Base-by-base conservation (phyloP, 495 filamentous ascomycete species). In the Hypoxylon cercidicola region DNA sequence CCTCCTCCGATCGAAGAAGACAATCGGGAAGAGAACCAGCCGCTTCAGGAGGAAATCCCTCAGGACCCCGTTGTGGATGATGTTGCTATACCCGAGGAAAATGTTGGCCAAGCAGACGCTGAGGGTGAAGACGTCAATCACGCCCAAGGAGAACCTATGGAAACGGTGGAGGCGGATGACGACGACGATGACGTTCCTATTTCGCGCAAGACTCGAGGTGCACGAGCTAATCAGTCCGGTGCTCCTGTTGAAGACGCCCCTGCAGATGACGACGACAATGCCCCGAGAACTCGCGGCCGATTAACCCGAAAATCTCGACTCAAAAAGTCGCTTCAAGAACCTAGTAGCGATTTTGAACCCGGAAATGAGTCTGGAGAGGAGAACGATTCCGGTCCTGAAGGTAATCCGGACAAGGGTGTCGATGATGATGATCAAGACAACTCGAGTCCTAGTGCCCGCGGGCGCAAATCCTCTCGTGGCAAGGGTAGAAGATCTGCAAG, bases 271-370 rank as follows among this genome's bases (percentile, higher is more conserved):
- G 60, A 59, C 2, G 74, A 75, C 49, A 67, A 68, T 21, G 61
- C 54, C 34, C 39, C 66, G 64, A 56, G 66, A 73, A 44, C 74
- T 70, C 59, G 78, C 56, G 63, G 84, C 50, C 78, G 82, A 16
- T 72, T 84, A 1, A 81, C 76, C 19, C 82, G 85, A 37, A 81
- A 82, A 55, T 76, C 75, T 40, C 73, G 76, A 19, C 82, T 83
- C 64, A 82, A 89, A 70, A 84, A 84, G 49, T 84, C 82, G 21
- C 60, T 74, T 5, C 73, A 81, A 39, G 87, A 93, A 58, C 89
- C 90, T 13, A 92, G 89, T 66, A 95, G 91, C 72, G 93, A 97
- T 64, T 97, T 96, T 69, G 92, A 97, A 68, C 92, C 92, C 7
- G 84, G 84, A 7, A 86, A 87, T 48, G 88, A 88, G 30, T 84